phyloP scores from a whole-genome alignment of 768 basidiomycete genomes.

The Infundibulicybe gibba region DNA sequence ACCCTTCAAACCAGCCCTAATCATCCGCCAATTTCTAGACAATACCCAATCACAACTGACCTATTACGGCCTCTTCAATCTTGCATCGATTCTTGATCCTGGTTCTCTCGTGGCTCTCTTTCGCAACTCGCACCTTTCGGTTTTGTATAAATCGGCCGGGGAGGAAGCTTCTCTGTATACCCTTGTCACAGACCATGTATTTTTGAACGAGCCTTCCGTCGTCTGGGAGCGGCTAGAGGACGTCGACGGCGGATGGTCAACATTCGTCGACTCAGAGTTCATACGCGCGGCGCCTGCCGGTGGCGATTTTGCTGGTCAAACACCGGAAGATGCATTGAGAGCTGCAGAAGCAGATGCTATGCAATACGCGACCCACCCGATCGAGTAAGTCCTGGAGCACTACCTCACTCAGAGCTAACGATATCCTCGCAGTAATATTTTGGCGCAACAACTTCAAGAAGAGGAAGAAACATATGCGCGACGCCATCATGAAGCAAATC shows the following conservation, averaged over 20 bases:
- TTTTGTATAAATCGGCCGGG: conserved; percentile 61
- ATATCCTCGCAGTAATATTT: conserved; percentile 41
- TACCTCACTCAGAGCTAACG: conserved; percentile 4
- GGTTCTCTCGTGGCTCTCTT: conserved; percentile 77
- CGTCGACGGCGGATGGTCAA: conserved; percentile 73
- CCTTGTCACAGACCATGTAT: conserved; percentile 83
- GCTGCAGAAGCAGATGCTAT: conserved; percentile 42
- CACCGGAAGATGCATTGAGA: conserved; percentile 56
- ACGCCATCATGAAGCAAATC: conserved; percentile 27
- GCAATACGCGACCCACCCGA: conserved; percentile 38
- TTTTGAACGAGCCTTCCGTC: conserved; percentile 70
- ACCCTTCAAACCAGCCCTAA: conserved; percentile 46
- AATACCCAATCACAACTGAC: conserved; percentile 79
- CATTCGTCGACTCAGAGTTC: conserved; percentile 78
- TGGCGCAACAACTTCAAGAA: conserved; percentile 75
- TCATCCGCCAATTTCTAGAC: conserved; percentile 66
- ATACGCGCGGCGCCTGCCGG: conserved; percentile 62
- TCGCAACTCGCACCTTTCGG: conserved; percentile 86
- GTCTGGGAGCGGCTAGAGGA: conserved; percentile 93
- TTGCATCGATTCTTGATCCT: conserved; percentile 58
- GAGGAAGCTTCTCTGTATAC: conserved; percentile 57
- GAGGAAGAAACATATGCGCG: conserved; percentile 67
- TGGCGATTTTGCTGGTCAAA: conserved; percentile 77
- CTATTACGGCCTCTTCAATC: conserved; percentile 82
- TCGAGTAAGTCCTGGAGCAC: conserved; percentile 49